Base-by-base conservation (phyloP, 108 stramenopile species). In the Asterionellopsis glacialis region DNA sequence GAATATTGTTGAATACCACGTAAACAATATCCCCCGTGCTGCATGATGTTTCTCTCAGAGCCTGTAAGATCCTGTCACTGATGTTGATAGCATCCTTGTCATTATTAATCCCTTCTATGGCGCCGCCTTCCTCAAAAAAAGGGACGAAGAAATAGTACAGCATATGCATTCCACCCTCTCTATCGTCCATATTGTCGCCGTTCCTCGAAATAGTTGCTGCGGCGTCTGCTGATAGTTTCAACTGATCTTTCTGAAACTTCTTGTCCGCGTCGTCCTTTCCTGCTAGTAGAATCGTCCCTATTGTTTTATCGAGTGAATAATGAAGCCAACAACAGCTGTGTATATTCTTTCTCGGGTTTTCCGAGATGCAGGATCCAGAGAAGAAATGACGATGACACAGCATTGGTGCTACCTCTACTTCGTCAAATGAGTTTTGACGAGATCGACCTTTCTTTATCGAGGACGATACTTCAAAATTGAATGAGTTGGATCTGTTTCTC, bases 11-110 rank as follows among this genome's bases (percentile, higher is more conserved):
- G 21, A 74, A 26, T 4, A 55, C 63, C 48, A 77, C 49, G 40
- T 82, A 82, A 5, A 82, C 81, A 50, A 82, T 40, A 55, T 59
- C 71, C 1, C 57, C 65, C 13, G 65, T 38, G 26, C 38, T 18
- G 25, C 69, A 75, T 2, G 51, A 40, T 13, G 55, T 42, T 42
- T 54, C 54, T 38, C 70, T 23, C 33, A 82, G 53, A 0, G 51
- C 55, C 1, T 61, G 38, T 9, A 60, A 52, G 27, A 75, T 43
- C 9, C 11, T 11, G 6, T 72, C 55, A 27, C 65, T 59, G 13
- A 64, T 9, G 13, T 9, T 33, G 45, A 41, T 7, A 24, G 44
- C n/a, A 53, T 13, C 19, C 40, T 14, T n/a, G 21, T 56, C 57
- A 9, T 45, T 13, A 21, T 53, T 23, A 53, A 47, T 21, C 42